phyloP scores from a whole-genome alignment of 2,329 filamentous ascomycete species.

The Beauveria caledonica region DNA sequence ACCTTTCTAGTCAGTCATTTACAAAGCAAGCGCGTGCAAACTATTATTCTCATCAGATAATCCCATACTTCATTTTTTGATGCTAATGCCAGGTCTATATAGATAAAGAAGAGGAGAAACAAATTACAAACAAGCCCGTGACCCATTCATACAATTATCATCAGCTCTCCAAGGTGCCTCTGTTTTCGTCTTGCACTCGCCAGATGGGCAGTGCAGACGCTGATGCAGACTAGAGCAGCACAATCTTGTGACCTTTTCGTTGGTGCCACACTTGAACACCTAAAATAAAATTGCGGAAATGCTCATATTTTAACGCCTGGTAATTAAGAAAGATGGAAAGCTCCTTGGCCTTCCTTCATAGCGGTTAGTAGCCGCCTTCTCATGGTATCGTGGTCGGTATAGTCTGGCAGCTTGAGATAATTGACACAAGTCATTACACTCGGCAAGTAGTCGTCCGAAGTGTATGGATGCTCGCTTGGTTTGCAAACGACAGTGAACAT shows the following conservation, averaged over 20 bases:
- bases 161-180: neutral
- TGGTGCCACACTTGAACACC: neutral
- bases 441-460: slow-evolving; percentile 94
- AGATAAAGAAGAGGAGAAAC: neutral
- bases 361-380: slow-evolving; percentile 72
- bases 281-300: neutral
- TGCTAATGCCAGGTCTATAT: slow-evolving; percentile 9
- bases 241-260: neutral
- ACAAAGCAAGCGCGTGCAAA: neutral
- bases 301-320: neutral
- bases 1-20: neutral
- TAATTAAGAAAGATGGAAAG: slow-evolving; percentile 82
- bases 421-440: slow-evolving; percentile 99
- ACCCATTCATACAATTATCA: neutral
- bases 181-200: neutral
- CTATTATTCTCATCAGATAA: neutral
- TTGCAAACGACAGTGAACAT: slow-evolving; percentile 99
- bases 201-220: neutral
- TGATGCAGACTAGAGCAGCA: neutral
- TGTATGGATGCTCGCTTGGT: slow-evolving; percentile 89
- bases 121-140: neutral
- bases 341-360: slow-evolving; percentile 91
- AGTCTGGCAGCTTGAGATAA: slow-evolving; percentile 95
- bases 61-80: neutral
- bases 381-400: slow-evolving; percentile 70